phyloP scores from a whole-genome alignment of 176 grass and related monocot genomes.

The Aegilops bicornis region DNA sequence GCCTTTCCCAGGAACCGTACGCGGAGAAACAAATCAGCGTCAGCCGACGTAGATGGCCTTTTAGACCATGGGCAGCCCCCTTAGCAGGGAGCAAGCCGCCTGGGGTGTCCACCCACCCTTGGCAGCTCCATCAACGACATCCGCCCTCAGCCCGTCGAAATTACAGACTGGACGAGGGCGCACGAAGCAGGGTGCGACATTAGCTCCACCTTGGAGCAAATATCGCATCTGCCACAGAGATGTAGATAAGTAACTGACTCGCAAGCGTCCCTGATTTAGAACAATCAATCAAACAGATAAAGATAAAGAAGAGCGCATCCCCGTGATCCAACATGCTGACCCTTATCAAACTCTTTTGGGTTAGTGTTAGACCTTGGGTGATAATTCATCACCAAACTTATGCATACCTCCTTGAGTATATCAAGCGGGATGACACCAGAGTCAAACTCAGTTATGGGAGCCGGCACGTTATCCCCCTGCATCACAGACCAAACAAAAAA shows the following conservation, averaged over 20 bases:
- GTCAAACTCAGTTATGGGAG: conserved; percentile 82
- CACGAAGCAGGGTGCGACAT: conserved; percentile 86
- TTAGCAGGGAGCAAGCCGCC: conserved; percentile 18
- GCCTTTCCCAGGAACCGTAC: conserved; percentile 29
- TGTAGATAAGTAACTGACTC: conserved; percentile 56
- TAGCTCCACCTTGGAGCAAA: conserved; percentile 96
- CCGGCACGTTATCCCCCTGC: conserved; percentile 82
- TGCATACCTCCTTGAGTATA: conserved; percentile 91
- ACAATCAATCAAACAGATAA: conserved; percentile 49
- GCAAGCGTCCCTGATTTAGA: conserved; percentile 48
- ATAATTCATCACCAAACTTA: conserved; percentile 18
- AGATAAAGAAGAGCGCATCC: conserved; percentile 33
- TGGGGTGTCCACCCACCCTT: conserved; percentile 39
- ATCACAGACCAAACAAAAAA: conserved; percentile 27
- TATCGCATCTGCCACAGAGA: conserved; percentile 99
- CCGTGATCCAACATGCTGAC: neutral
- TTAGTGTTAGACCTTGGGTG: conserved; percentile 38
- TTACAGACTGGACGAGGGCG: conserved; percentile 39
- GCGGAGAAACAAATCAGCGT: conserved; percentile 39
- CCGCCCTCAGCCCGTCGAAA: conserved; percentile 40
- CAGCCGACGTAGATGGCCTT: conserved; percentile 41
- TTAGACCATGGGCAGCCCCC: conserved; percentile 47
- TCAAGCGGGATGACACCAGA: conserved; percentile 68
- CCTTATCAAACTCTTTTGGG: conserved; percentile 24
- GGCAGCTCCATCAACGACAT: conserved; percentile 55